Evolutionary conservation across 148 eudicot genomes (phyloP).

Genomic region (Dianthus caryophyllus): DNA sequence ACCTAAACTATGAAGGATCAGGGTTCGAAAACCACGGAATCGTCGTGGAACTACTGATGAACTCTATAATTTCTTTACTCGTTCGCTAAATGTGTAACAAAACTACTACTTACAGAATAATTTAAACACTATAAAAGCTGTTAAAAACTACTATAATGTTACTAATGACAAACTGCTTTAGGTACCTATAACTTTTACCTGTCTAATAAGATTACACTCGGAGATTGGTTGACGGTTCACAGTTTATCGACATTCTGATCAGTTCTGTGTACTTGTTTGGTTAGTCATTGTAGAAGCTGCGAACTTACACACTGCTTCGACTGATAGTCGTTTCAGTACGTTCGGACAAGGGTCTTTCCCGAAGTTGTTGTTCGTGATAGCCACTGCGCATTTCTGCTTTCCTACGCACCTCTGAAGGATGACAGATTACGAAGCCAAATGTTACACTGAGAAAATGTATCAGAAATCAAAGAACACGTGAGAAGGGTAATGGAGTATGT

Average conservation of each 20-base stretch:
- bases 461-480: not conserved
- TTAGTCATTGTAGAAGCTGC: conserved; percentile 15
- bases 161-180: not conserved
- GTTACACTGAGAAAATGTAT: not conserved
- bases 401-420: conserved; percentile 91
- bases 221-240: conserved; percentile 13
- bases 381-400: conserved; percentile 63
- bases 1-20: conserved; percentile 10
- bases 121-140: conserved; percentile 11
- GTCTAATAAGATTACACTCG: conserved; percentile 21
- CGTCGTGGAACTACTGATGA: not conserved
- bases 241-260: conserved; percentile 15
- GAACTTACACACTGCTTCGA: conserved; percentile 73
- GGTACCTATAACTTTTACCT: not conserved
- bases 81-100: conserved; percentile 12
- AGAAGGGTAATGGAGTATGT: not conserved
- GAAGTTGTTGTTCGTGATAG: conserved; percentile 72
- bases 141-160: conserved; percentile 6
- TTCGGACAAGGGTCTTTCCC: conserved; percentile 88
- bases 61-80: conserved; percentile 14
- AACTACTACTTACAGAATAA: conserved; percentile 24
- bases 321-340: conserved; percentile 70
- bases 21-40: conserved; percentile 18
- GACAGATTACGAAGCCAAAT: conserved; percentile 15
- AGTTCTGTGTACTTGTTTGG: conserved; percentile 22